These are phyloP conservation scores for Phylloporus sp. DNA, from an alignment of 768 basidiomycete species.

Conservation along the genomic window DNA sequence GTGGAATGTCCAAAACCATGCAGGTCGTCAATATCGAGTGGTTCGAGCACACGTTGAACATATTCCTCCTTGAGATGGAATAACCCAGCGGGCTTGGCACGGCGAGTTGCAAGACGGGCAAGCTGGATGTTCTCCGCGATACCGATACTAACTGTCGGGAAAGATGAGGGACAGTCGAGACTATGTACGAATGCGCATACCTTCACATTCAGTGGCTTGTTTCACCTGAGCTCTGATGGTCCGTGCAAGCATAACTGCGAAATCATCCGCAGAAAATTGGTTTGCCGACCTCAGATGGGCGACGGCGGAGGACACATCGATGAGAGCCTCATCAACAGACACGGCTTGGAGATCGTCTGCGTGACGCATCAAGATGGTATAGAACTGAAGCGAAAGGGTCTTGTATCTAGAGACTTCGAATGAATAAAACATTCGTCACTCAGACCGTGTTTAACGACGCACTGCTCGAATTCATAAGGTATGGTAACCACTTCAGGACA, in stretches of 20 bases:
- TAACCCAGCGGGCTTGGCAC: conserved; percentile 87
- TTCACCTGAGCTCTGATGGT: conserved; percentile 73
- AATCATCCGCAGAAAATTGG: conserved; percentile 39
- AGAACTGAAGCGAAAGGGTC: conserved; percentile 79
- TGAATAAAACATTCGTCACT: background rate
- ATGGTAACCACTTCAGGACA: conserved; percentile 74
- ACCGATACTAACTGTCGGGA: conserved; percentile 78
- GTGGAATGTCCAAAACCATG: conserved; percentile 83
- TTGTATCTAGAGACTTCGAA: conserved; percentile 60
- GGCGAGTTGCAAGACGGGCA: conserved; percentile 85
- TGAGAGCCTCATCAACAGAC: conserved; percentile 92
- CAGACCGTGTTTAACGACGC: conserved; percentile 15
- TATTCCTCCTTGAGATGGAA: conserved; percentile 65
- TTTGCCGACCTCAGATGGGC: conserved; percentile 31
- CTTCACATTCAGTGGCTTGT: conserved; percentile 80
- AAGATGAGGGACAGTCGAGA: background rate
- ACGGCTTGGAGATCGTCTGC: conserved; percentile 94
- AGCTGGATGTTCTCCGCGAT: conserved; percentile 90
- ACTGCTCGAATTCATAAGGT: conserved; percentile 93
- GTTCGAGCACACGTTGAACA: conserved; percentile 52
- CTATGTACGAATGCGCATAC: conserved; percentile 33
- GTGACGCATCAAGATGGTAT: conserved; percentile 85
- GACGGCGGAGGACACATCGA: conserved; percentile 75
- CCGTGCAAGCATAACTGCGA: conserved; percentile 77
- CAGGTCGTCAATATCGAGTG: conserved; percentile 73